These are phyloP conservation scores for Xylariaceae sp. DNA, from an alignment of 2,329 filamentous ascomycete species.

Conservation along the genomic window DNA sequence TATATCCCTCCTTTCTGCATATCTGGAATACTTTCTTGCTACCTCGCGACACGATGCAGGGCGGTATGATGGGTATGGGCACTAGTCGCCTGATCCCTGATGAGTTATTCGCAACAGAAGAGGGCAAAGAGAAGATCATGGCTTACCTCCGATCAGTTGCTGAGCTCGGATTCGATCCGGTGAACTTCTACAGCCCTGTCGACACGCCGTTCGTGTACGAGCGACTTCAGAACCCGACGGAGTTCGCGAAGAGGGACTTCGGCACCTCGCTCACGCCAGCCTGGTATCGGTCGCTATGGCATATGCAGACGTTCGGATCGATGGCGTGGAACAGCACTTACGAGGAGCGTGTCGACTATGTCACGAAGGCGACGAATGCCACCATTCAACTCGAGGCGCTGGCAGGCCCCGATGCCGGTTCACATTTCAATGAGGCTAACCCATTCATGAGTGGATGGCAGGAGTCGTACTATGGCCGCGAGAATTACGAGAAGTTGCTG, in stretches of 20 bases:
- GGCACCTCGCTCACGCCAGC: constrained; percentile 18
- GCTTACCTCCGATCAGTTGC: constrained; percentile 16
- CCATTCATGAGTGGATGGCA: constrained; percentile 21
- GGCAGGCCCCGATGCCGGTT: constrained; percentile 13
- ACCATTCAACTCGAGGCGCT: constrained; percentile 17
- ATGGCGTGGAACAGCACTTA: constrained; percentile 21
- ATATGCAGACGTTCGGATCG: constrained; percentile 15
- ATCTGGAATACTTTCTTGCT: constrained; percentile 20
- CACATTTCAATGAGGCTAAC: constrained; percentile 22
- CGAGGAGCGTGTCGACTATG: constrained; percentile 12
- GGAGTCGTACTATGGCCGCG: constrained; percentile 17
- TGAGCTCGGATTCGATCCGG: constrained; percentile 18
- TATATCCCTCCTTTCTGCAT: constrained; percentile 15
- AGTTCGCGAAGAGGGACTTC: constrained; percentile 1
- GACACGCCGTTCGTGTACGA: constrained; percentile 18
- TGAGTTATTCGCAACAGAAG: constrained; percentile 15
- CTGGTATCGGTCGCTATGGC: constrained; percentile 21
- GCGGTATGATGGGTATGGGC: constrained; percentile 10
- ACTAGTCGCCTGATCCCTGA: constrained; percentile 19
- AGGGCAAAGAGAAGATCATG: constrained; percentile 17
- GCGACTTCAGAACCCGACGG: constrained; percentile 5
- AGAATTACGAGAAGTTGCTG: constrained; percentile 18
- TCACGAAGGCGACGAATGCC: constrained; percentile 18
- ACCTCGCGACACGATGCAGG: constrained; percentile 13
- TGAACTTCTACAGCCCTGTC: constrained; percentile 19